phyloP scores from a whole-genome alignment of 805 yeast species.

The Hanseniaspora pseudoguilliermondii region DNA sequence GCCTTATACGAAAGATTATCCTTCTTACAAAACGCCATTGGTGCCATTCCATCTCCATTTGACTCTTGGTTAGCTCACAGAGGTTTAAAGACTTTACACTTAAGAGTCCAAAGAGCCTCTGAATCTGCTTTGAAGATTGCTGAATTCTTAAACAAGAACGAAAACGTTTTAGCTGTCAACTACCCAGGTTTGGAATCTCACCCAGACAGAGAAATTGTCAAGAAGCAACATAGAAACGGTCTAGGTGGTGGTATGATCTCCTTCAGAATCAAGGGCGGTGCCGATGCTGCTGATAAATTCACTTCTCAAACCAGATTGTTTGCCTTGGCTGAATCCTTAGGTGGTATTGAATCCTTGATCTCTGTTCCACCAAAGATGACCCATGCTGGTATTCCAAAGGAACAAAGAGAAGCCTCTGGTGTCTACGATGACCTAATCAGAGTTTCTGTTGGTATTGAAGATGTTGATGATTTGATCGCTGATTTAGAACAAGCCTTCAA shows the following conservation, averaged over 20 bases:
- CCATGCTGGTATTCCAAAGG: constrained; percentile 78
- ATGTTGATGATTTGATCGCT: constrained; percentile 56
- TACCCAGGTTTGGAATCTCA: constrained; percentile 72
- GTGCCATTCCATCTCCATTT: constrained; percentile 81
- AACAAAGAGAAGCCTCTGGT: constrained; percentile 64
- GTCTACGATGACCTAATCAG: constrained; percentile 73
- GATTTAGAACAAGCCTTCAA: constrained; percentile 62
- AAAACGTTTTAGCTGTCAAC: constrained; percentile 52
- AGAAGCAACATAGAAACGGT: constrained; percentile 66
- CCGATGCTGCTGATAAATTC: constrained; percentile 59
- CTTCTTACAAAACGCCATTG: constrained; percentile 77
- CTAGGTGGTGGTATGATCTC: constrained; percentile 90
- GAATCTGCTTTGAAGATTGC: constrained; percentile 57
- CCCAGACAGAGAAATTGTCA: constrained; percentile 48
- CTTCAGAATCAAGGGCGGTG: constrained; percentile 75
- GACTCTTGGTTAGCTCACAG: constrained; percentile 90
- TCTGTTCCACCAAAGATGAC: constrained; percentile 90
- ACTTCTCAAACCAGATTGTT: constrained; percentile 62
- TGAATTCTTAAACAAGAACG: constrained; percentile 39
- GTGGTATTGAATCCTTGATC: constrained; percentile 74
- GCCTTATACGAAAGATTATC: constrained; percentile 49
- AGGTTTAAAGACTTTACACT: constrained; percentile 75
- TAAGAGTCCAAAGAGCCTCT: constrained; percentile 63
- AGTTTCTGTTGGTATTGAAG: constrained; percentile 80
- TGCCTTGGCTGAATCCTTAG: constrained; percentile 80